These are phyloP conservation scores for Rehmannia glutinosa DNA, from an alignment of 257 asterid genomes.

Conservation along the genomic window DNA sequence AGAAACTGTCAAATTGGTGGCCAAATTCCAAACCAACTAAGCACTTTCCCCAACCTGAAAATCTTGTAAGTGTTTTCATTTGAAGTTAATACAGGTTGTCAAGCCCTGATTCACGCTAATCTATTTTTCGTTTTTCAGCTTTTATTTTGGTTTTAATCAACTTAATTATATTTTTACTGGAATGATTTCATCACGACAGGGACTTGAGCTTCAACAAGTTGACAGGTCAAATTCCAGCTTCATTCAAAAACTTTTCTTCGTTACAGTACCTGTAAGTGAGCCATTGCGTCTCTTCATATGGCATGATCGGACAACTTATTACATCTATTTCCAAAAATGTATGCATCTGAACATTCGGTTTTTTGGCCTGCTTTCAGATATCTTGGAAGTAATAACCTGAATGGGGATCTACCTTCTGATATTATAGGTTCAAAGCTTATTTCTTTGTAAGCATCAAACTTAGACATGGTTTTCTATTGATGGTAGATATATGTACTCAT, in stretches of 20 bases:
- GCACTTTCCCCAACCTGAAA: constrained; percentile 41
- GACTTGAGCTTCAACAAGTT: constrained; percentile 74
- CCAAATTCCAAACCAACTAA: constrained; percentile 39
- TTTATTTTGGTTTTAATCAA: too few species aligned
- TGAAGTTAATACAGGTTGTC: neutral
- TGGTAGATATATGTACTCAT: too few species aligned
- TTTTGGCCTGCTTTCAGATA: constrained; percentile 37
- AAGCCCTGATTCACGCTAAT: too few species aligned
- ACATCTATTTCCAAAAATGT: too few species aligned
- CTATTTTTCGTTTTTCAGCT: too few species aligned
- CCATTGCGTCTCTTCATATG: neutral
- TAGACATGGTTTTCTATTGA: neutral
- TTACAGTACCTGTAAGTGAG: constrained; percentile 48
- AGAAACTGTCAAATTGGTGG: constrained; percentile 51
- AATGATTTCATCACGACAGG: constrained; percentile 22
- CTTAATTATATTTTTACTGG: neutral
- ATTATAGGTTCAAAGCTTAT: constrained; percentile 35
- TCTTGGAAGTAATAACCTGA: constrained; percentile 62
- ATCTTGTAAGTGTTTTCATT: constrained; percentile 35
- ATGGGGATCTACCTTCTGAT: constrained; percentile 48
- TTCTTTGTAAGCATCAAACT: constrained; percentile 46
- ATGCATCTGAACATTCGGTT: neutral
- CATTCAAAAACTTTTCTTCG: constrained; percentile 40
- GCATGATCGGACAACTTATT: neutral
- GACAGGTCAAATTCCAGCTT: constrained; percentile 50